Evolutionary conservation across 108 stramenopile genomes (phyloP).

Genomic region (Skeletonema costatum): DNA sequence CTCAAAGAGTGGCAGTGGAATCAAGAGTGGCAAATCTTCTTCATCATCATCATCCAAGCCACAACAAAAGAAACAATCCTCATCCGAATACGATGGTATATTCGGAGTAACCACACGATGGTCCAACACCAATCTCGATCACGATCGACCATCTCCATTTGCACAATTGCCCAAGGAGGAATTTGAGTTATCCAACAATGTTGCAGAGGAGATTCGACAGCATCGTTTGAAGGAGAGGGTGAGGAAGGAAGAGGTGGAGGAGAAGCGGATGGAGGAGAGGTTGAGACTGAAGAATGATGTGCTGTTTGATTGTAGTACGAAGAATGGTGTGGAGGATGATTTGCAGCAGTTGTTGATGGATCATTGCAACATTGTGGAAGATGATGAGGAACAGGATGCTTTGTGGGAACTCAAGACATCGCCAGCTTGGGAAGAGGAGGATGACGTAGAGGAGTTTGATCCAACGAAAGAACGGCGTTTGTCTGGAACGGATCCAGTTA

Average conservation of each 20-base stretch:
- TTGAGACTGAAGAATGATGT: background rate
- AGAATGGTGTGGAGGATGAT: background rate
- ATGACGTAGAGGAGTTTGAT: conserved; percentile 18
- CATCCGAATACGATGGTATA: conserved; percentile 33
- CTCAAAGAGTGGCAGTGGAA: background rate
- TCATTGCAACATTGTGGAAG: background rate
- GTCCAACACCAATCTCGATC: conserved; percentile 10
- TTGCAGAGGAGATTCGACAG: conserved; percentile 15
- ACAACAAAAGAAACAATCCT: conserved; percentile 1
- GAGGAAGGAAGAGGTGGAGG: conserved; percentile 22
- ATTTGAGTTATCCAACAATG: conserved; percentile 19
- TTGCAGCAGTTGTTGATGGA: conserved; percentile 13
- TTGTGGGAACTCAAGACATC: background rate
- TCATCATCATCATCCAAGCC: background rate
- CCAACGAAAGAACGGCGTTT: conserved; percentile 18
- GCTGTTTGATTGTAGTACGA: background rate
- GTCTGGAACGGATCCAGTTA: conserved; percentile 18
- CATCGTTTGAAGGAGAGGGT: conserved; percentile 1
- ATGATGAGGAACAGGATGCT: background rate
- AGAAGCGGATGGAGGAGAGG: conserved; percentile 7
- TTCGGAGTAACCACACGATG: conserved; percentile 37
- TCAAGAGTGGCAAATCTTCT: background rate
- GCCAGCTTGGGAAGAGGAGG: conserved; percentile 6
- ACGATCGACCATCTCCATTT: conserved; percentile 28
- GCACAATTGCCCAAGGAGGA: conserved; percentile 14